phyloP scores from a whole-genome alignment of 2,329 filamentous ascomycete genomes.

The Elsinoe perseae region DNA sequence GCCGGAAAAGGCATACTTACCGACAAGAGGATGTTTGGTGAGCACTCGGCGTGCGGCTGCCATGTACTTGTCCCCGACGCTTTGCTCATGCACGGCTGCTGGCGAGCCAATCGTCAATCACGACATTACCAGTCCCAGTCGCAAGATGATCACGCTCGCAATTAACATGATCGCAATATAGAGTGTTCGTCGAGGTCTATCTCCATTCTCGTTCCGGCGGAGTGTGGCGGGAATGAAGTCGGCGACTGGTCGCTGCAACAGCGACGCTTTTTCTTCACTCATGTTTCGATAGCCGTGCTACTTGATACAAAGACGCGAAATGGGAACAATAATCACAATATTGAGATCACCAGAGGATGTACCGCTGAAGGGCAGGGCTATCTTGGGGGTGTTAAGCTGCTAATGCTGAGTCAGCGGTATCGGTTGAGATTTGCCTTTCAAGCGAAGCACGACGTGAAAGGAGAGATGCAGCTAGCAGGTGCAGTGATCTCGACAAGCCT shows the following conservation, averaged over 20 bases:
- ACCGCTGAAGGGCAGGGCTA: not conserved
- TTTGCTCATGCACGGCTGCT: not conserved
- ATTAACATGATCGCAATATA: not conserved
- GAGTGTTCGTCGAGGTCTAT: not conserved
- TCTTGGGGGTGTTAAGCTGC: not conserved
- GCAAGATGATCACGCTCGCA: not conserved
- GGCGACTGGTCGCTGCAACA: not conserved
- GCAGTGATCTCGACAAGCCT: no score
- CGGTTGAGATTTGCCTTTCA: not conserved
- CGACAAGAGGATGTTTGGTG: slow-evolving; percentile 8
- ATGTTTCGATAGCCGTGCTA: not conserved
- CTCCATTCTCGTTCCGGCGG: not conserved
- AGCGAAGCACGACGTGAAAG: not conserved
- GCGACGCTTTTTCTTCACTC: slow-evolving; percentile 1
- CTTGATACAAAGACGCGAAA: no score
- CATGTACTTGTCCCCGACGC: not conserved
- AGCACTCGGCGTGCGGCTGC: slow-evolving; percentile 1
- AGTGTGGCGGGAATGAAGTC: not conserved
- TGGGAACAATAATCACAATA: not conserved
- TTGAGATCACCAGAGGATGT: not conserved
- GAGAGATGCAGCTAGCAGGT: not conserved
- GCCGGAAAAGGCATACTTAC: not conserved
- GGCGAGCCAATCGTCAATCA: not conserved
- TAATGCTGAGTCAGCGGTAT: not conserved
- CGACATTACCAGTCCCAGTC: not conserved